These are phyloP conservation scores for Cutaneotrichosporon spelunceum DNA, from an alignment of 1,284 basidiomycete species.

Conservation along the genomic window DNA sequence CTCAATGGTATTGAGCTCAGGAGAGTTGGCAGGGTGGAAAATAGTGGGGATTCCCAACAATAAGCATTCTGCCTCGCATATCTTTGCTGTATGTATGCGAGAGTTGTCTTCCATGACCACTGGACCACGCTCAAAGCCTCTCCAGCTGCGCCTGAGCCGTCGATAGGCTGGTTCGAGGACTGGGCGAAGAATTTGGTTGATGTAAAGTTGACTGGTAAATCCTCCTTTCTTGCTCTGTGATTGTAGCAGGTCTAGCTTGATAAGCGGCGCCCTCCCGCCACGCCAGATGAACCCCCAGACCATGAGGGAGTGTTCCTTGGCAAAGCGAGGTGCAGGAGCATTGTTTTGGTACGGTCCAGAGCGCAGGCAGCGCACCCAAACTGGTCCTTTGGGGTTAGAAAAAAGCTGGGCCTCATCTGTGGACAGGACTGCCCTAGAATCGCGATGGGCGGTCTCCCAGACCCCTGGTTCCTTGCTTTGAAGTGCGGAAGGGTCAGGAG, in stretches of 20 bases:
- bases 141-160: background rate
- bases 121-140: background rate
- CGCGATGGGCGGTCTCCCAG: background rate
- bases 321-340: background rate
- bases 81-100: background rate
- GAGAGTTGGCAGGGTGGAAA: slow-evolving; percentile 1
- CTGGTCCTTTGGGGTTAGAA: background rate
- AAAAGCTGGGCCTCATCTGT: background rate
- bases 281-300: background rate
- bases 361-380: background rate
- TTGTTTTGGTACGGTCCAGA: background rate
- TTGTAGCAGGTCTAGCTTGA: background rate
- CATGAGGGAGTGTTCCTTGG: background rate
- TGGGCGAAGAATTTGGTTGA: background rate
- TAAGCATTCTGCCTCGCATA: background rate
- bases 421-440: background rate
- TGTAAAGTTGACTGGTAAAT: background rate
- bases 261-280: background rate
- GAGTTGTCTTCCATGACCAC: background rate
- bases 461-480: background rate
- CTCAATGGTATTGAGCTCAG: background rate
- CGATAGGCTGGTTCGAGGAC: background rate
- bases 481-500: background rate
- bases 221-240: background rate
- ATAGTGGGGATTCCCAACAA: background rate